phyloP scores from a whole-genome alignment of 768 basidiomycete genomes.

The Chalciporus pseudorubinellus region DNA sequence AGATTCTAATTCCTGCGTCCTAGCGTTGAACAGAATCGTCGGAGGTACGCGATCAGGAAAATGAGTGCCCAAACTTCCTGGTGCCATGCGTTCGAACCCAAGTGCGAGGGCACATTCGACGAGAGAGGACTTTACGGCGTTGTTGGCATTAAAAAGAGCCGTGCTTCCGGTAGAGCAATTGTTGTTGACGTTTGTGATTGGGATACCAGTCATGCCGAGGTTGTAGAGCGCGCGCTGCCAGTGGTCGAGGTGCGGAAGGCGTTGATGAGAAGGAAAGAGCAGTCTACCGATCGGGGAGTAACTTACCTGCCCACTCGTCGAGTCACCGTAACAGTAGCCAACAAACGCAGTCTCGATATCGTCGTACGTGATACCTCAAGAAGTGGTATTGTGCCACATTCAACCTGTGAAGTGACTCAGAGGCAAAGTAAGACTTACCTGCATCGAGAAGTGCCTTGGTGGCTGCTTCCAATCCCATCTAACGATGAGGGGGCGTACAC shows the following conservation, averaged over 20 bases:
- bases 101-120: slow-evolving; percentile 77
- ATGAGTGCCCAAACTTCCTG: slow-evolving; percentile 66
- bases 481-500: no score
- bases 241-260: background rate
- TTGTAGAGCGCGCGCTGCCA: slow-evolving; percentile 72
- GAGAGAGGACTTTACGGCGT: slow-evolving; percentile 64
- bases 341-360: slow-evolving; percentile 69
- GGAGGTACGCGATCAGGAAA: slow-evolving; percentile 56
- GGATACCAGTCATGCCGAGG: slow-evolving; percentile 80
- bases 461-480: slow-evolving; percentile 88
- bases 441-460: slow-evolving; percentile 87
- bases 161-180: slow-evolving; percentile 83
- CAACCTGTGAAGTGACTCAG: no score
- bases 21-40: slow-evolving; percentile 42
- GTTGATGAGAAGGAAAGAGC: no score
- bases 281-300: background rate
- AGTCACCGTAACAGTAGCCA: slow-evolving; percentile 79
- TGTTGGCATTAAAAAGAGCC: slow-evolving; percentile 73
- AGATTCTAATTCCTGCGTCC: slow-evolving; percentile 48
- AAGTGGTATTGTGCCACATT: background rate
- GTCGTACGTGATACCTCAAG: slow-evolving; percentile 79
- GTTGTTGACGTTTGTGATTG: slow-evolving; percentile 85
- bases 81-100: slow-evolving; percentile 84
- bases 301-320: slow-evolving; percentile 69
- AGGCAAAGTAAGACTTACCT: slow-evolving; percentile 38